Conservation (phyloP, 1,284 basidiomycete species). For the Puccinia novopanici region DNA sequence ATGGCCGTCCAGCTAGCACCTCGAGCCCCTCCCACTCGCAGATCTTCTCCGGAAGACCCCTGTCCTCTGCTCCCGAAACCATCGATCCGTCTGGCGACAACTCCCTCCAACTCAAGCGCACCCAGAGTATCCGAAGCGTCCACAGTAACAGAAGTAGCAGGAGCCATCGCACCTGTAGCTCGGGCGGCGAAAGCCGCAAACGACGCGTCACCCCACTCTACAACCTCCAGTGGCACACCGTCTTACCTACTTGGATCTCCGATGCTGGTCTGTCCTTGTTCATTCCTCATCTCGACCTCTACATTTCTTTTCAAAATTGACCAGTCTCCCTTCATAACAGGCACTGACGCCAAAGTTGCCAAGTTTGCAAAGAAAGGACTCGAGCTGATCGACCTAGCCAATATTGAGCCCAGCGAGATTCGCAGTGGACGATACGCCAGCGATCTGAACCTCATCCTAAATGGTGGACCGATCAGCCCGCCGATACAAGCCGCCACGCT, state of each 20-base stretch:
- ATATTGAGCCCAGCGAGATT: conserved; percentile 60
- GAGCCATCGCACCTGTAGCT: conserved; percentile 61
- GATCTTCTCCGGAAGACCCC: background rate
- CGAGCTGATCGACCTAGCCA: conserved; percentile 59
- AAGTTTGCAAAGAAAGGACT: conserved; percentile 78
- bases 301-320: background rate
- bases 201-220: conserved; percentile 87
- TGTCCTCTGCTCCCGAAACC: background rate
- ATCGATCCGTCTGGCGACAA: background rate
- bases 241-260: conserved; percentile 84
- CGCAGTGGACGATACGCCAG: conserved; percentile 75
- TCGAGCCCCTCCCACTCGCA: too few species aligned
- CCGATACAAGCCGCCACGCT: background rate
- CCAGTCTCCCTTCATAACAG: conserved; percentile 59
- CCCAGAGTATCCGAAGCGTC: conserved; percentile 56
- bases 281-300: background rate
- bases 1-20: background rate
- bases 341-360: conserved; percentile 90
- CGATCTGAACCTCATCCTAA: conserved; percentile 70
- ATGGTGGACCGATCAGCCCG: background rate
- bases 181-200: conserved; percentile 63
- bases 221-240: conserved; percentile 88
- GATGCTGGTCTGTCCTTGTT: conserved; percentile 64
- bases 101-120: background rate
- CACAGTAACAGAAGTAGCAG: conserved; percentile 60